Base-by-base conservation (phyloP, 805 yeast genomes). In the Cyberlindnera misumaiensis region DNA sequence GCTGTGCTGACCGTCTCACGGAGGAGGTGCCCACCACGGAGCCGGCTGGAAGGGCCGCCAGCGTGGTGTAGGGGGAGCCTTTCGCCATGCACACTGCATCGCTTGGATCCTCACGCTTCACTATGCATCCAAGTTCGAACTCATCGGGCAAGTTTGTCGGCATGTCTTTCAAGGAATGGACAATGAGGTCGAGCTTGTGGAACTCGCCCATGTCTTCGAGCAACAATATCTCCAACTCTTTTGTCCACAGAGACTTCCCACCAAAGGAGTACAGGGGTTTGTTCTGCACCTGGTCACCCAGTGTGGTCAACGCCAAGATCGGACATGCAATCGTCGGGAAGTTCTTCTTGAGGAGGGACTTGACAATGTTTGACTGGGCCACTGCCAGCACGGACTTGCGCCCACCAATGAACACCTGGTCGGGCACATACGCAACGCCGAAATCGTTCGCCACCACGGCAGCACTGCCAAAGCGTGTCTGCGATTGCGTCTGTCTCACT, bases 231-330 rank as follows among this genome's bases (percentile, higher is more conserved):
- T 93, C 98, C 41, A 93, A 69, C 62, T 93, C 98, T 56, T 85
- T 84, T 3, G 98, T 93, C 98, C 98, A 93, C 17, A 93, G 61
- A 0, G 96, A 78, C 59, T 93, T 93, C 18, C 98, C 98, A 31
- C 97, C 97, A 63, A 93, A 93, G 4, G 95, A 76, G 60, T 90
- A 93, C 35, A 93, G 68, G 7, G 98, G 96, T 56, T 77, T 80
- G 55, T 72, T 74, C 56, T 79, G 93, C 24, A 83, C 80, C 55
- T 85, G 83, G 65, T 93, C 98, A 18, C 97, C 98, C 27, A 93
- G 67, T 1, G 98, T 90, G 38, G 81, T 73, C 28, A 86, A 70
- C 4, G 95, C 89, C 11, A 84, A 62, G 16, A 93, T 80, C 20
- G 88, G 79, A 56, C 89, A 82, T n/a, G 70, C 59, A 38, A 80